A percentile compares a stretch with the other conserved stretches of the same genome.
phyloP scores from a whole-genome alignment of 2,329 filamentous ascomycete species.

The Fusarium marasasianum region DNA sequence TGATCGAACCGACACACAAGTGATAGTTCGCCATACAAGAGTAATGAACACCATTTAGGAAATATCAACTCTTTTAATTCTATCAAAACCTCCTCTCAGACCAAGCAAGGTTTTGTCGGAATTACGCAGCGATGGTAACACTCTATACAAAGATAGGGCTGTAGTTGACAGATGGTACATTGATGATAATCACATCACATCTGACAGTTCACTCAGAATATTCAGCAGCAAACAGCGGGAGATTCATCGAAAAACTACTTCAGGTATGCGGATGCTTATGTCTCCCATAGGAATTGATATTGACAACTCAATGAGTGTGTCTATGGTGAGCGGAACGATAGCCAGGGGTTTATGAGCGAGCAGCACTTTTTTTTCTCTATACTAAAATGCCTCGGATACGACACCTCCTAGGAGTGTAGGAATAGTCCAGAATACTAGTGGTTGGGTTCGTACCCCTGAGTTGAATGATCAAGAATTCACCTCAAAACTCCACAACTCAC shows the following conservation, averaged over 20 bases:
- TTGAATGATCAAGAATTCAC: neutral
- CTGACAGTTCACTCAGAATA: neutral
- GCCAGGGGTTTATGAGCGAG: neutral
- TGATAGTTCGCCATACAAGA: too few species aligned
- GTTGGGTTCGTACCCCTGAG: neutral
- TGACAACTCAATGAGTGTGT: neutral
- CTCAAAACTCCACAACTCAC: neutral
- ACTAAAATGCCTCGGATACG: too few species aligned
- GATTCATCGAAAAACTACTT: neutral
- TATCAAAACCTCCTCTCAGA: neutral
- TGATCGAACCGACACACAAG: neutral
- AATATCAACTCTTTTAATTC: neutral
- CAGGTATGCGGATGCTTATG: neutral
- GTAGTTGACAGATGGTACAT: neutral
- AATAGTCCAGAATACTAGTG: neutral
- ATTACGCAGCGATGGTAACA: constrained; percentile 10
- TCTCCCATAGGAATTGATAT: neutral
- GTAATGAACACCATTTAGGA: neutral
- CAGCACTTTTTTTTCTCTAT: neutral
- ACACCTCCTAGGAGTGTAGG: neutral
- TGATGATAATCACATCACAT: neutral
- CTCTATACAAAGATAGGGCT: neutral
- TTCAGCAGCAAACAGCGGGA: neutral
- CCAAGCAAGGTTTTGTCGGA: neutral
- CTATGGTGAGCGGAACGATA: neutral